Evolutionary conservation across 805 yeast species (phyloP), one percentile per base, ranked within the genome.

Genomic region (Yarrowia porcina): DNA sequence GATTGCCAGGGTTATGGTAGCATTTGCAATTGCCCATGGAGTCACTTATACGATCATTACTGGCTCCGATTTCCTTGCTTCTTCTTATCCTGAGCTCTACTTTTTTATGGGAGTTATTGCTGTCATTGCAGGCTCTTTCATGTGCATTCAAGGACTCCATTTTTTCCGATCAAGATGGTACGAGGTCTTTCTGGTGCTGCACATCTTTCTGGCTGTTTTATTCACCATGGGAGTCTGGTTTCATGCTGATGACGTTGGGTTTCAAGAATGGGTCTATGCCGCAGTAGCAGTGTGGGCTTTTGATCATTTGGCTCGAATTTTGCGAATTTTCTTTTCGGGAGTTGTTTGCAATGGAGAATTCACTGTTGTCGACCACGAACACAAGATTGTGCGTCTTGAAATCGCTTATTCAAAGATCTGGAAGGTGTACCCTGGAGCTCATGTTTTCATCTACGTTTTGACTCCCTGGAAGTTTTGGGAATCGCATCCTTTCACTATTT

Each of bases 401-500:
- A 41, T 56, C 25, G 20, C 25, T 13, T 56, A 39, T 49, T 56
- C 89, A 0, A 75, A 76, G 3, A 70, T 69, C 52, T 78, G 79
- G 63, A 6, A 44, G 27, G 45, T 63, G 82, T 41, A 62, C 11
- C 45, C 61, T 13, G 47, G 65, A 20, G 44, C 33, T 13, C 61
- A 60, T 38, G 65, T 61, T 7, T 41, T 44, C 28, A 20, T 63
- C 35, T 52, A 42, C 28, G 49, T 47, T 1, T 65, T 86, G 63
- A 32, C 32, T 2, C 54, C 54, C 72, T 69, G 74, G 2, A 73
- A 79, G 39, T 84, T 86, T 72, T 86, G 86, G 85, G 90, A 88
- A 71, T 82, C 87, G 2, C 91, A 88, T 71, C 93, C 93, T 4
- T 87, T 89, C 73, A 85, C 92, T 3, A 59, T 74, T 11, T 61